Evolutionary conservation across 805 yeast genomes (phyloP).

Genomic region (Schwanniomyces pseudopolymorphus): DNA sequence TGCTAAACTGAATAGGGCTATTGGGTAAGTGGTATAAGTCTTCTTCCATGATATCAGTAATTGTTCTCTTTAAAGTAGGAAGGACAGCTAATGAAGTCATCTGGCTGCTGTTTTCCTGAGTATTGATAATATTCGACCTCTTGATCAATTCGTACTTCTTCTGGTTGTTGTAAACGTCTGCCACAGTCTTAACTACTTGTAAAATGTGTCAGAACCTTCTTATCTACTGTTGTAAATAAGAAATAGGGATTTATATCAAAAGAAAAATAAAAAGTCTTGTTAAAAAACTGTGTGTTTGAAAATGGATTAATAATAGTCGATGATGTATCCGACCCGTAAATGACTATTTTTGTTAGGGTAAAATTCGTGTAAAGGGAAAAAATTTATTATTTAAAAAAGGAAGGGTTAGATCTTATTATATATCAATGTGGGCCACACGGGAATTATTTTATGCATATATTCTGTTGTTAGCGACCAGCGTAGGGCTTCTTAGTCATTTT

Average conservation of each 20-base stretch:
- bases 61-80: slow-evolving; percentile 51
- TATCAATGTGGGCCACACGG: neutral
- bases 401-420: neutral
- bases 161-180: neutral
- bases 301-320: slow-evolving; percentile 1
- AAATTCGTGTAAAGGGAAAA: neutral
- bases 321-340: slow-evolving; percentile 1
- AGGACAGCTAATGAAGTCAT: slow-evolving; percentile 53
- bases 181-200: neutral
- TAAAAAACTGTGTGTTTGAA: neutral
- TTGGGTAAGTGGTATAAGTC: slow-evolving; percentile 49
- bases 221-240: neutral
- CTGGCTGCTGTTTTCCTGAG: neutral
- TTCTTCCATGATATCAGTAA: slow-evolving; percentile 61
- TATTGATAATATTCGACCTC: neutral
- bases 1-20: slow-evolving; percentile 13
- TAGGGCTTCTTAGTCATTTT: neutral
- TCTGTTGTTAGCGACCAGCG: neutral
- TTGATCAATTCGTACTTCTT: neutral
- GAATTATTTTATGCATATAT: neutral
- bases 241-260: neutral
- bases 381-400: neutral
- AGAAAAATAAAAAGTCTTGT: neutral
- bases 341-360: neutral
- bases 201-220: neutral